Base-by-base conservation (phyloP, 1,284 basidiomycete species). In the Hemileia vastatrix region DNA sequence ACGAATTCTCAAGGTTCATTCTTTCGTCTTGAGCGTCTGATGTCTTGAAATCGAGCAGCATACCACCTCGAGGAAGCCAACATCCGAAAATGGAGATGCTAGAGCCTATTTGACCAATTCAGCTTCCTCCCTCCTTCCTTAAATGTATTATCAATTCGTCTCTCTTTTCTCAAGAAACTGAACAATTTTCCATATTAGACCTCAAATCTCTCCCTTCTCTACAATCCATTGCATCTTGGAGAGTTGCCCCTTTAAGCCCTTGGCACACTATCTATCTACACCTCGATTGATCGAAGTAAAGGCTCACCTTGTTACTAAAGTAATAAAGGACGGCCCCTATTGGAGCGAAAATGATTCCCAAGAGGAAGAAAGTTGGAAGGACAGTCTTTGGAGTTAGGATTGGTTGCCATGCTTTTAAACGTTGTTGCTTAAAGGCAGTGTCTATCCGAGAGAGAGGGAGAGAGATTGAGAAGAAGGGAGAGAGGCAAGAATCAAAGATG, bases 331-430 rank as follows among this genome's bases (percentile, higher is more conserved):
- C 81, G 55, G 86, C 94, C 19, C 94, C 94, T 71, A 98, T 93
- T 62, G 92, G 92, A 1, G 90, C 93, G 75, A 98, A 98, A 70
- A 97, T 79, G 70, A 97, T 81, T 54, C 90, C 94, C 71, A 97
- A 84, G 72, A 96, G 84, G 78, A 98, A 94, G 57, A 98, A 83
- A 1, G 92, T 94, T 4, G 94, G 95, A 9, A 98, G 82, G 9
- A 97, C 95, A 1, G 92, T 94, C 77, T 91, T 91, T 3, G 95
- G 94, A 0, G 94, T 96, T 49, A 98, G 82, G 75, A 98, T 96
- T 19, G 95, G 94, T 81, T 98, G 94, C 94, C 94, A 98, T 72
- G 95, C 94, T 79, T 97, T 97, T 74, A 98, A 83, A 62, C 94
- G 88, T 78, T 98, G 94, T 77, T 98, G 94, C 80, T 96, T 97